phyloP scores from a whole-genome alignment of 495 filamentous ascomycete genomes.

The Xylaria cubensis region DNA sequence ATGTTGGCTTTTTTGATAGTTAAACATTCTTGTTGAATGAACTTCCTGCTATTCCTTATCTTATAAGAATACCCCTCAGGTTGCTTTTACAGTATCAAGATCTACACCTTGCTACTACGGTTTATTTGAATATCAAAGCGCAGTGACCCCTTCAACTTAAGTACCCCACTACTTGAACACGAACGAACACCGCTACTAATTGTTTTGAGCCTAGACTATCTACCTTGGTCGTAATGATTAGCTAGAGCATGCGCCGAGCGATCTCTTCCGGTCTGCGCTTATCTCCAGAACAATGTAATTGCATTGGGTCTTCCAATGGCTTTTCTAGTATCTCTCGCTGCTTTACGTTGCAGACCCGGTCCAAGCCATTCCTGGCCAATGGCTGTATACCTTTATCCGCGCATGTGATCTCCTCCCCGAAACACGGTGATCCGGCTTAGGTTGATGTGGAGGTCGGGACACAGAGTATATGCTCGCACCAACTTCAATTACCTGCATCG shows the following conservation, averaged over 20 bases:
- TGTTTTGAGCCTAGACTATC: not conserved
- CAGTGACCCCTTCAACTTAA: not conserved
- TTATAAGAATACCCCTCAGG: not conserved
- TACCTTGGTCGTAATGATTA: constrained; percentile 1
- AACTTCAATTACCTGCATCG: not conserved
- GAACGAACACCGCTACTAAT: not conserved
- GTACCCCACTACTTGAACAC: not conserved
- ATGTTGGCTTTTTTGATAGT: not conserved
- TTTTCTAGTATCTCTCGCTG: not conserved
- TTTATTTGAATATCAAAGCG: too few relatives aligned
- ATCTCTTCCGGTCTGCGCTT: not conserved
- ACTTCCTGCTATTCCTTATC: not conserved
- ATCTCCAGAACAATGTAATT: not conserved
- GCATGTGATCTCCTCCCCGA: constrained; percentile 14
- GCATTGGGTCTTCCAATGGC: not conserved
- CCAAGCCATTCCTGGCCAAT: constrained; percentile 21
- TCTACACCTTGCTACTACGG: too few relatives aligned
- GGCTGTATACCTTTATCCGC: constrained; percentile 24
- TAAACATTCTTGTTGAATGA: not conserved
- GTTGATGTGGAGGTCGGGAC: not conserved
- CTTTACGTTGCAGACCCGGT: not conserved
- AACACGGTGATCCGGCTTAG: constrained; percentile 26
- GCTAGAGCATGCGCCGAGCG: constrained; percentile 2
- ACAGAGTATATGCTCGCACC: not conserved
- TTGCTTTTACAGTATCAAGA: too few relatives aligned